Percentiles rank a stretch among this genome's conserved stretches.
phyloP scores from a whole-genome alignment of 768 basidiomycete genomes.

The Russula foetens region DNA sequence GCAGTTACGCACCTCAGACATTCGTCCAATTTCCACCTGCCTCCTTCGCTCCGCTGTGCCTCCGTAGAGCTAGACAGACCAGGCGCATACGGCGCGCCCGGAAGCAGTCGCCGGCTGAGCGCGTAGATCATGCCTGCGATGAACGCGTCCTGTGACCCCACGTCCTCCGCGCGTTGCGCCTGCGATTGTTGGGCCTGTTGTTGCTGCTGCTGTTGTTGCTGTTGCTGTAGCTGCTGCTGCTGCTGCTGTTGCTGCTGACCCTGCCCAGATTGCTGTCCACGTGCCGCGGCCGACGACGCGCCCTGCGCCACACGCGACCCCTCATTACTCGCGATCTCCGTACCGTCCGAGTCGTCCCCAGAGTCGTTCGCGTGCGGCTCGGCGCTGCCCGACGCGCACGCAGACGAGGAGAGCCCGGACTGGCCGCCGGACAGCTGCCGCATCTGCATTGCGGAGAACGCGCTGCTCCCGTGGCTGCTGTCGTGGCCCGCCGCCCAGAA shows the following conservation, averaged over 20 bases:
- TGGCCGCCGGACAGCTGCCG: constrained; percentile 4
- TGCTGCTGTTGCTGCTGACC: background rate
- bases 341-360: constrained; percentile 52
- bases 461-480: constrained; percentile 47
- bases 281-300: background rate
- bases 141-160: constrained; percentile 75
- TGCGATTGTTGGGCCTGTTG: background rate
- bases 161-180: constrained; percentile 45
- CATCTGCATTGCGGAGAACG: constrained; percentile 34
- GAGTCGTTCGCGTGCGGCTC: constrained; percentile 44
- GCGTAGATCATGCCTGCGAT: constrained; percentile 86
- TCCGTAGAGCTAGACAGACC: constrained; percentile 26
- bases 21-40: constrained; percentile 74
- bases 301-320: constrained; percentile 24
- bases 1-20: constrained; percentile 52
- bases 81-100: constrained; percentile 72
- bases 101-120: constrained; percentile 59
- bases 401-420: constrained; percentile 6
- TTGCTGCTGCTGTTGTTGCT: background rate
- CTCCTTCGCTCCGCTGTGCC: constrained; percentile 25
- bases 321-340: constrained; percentile 40
- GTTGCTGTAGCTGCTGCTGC: background rate
- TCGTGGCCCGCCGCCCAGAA: constrained; percentile 58
- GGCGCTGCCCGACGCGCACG: background rate
- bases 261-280: background rate